Evolutionary conservation across 768 basidiomycete genomes (phyloP), one percentile per base, ranked within the genome.

Genomic region (Mrakia hoshinonis): DNA sequence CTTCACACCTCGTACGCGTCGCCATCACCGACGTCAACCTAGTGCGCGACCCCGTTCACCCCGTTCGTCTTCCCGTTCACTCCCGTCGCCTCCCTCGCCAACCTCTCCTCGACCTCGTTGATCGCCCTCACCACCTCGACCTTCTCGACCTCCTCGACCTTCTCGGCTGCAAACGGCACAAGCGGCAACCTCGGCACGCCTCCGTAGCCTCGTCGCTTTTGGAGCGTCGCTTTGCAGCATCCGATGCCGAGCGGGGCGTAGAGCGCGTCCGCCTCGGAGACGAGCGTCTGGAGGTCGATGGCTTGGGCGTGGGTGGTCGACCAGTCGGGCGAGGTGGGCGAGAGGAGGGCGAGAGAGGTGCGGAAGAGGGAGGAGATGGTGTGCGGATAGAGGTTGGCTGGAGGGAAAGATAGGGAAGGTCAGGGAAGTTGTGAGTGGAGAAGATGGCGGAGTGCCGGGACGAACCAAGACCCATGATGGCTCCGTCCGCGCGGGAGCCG

Each of bases 141-240:
- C 51, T 84, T 83, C 87, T 89, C 89, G 67, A 93, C 78, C 4
- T 84, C 83, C 58, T 84, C 81, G 18, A 85, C 88, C 43, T 81
- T 85, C 55, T 78, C 83, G 60, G 82, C 75, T 9, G 83, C 83
- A 20, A 89, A 86, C 12, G 88, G 87, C 60, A 85, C 84, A 61
- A 95, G 83, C 15, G 93, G 93, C 76, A 84, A 85, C 67, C 92
- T 83, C n/a, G 91, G 87, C 31, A 80, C 76, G 0, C 91, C 91
- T 18, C 91, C 90, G 77, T 92, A 93, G 11, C 91, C 91, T 74
- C 64, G 66, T 63, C 88, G 84, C 24, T 89, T 77, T 78, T 90
- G 82, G 18, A 92, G 79, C 51, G 90, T 82, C 77, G 82, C 87
- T 79, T 95, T 95, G n/a, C 89, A 92, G 6, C 92, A 92, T 7